Percentiles rank a stretch among this genome's conserved stretches.
phyloP scores from a whole-genome alignment of 495 filamentous ascomycete genomes.

The Elaphomyces granulatus region DNA sequence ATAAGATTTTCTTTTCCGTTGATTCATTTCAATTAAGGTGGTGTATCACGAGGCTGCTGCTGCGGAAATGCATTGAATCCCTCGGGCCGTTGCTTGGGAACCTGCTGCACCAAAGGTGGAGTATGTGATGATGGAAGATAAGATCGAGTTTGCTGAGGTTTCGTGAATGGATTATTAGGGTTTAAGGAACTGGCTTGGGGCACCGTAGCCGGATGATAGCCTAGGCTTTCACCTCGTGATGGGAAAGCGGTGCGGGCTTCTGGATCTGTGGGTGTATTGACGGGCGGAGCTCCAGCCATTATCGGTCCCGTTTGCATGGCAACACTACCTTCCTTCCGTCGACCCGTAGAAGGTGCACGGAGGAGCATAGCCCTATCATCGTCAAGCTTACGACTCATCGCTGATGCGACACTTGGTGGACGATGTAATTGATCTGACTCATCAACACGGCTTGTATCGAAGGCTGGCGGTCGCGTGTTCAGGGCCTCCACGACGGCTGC shows the following conservation, averaged over 20 bases:
- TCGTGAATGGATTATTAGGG: neutral
- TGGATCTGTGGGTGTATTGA: too few relatives aligned
- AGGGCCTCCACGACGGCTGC: conserved; percentile 28
- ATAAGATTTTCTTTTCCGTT: too few relatives aligned
- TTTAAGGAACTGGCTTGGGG: too few relatives aligned
- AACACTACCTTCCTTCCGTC: conserved; percentile 21
- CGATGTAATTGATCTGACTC: conserved; percentile 20
- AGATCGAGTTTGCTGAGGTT: neutral
- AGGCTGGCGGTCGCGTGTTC: conserved; percentile 28
- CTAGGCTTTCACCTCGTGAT: too few relatives aligned
- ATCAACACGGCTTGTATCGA: conserved; percentile 22
- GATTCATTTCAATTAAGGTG: too few relatives aligned
- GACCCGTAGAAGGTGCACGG: conserved; percentile 29
- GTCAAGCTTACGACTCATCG: conserved; percentile 11
- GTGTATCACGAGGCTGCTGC: too few relatives aligned
- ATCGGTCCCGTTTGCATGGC: conserved; percentile 14
- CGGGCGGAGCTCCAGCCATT: conserved; percentile 8
- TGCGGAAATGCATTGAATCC: neutral
- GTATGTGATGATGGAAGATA: too few relatives aligned
- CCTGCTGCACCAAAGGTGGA: neutral
- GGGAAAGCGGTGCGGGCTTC: too few relatives aligned
- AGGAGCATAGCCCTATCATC: conserved; percentile 14
- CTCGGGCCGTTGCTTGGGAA: neutral
- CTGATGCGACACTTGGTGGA: conserved; percentile 12
- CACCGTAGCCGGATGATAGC: too few relatives aligned